Evolutionary conservation across 192 early-diverging fungal species (phyloP), one percentile per base, ranked within the genome.

Genomic region (Podila epigama): DNA sequence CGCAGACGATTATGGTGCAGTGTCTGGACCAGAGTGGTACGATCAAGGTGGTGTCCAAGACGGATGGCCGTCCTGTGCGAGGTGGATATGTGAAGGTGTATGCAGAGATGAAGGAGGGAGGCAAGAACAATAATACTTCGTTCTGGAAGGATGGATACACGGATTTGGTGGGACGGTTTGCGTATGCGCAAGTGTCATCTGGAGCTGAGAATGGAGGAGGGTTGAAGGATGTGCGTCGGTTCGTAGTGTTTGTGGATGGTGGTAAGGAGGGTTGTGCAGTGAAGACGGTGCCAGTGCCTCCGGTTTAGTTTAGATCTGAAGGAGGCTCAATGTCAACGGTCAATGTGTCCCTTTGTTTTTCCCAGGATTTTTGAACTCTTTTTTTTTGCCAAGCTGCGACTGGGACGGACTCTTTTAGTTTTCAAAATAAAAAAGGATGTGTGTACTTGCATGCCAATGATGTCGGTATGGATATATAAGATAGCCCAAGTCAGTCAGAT

Each of bases 61-160:
- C 53, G 20, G 57, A 60, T 36, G 75, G 77, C 41, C 60, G 61
- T 28, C 78, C 83, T 6, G 57, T 82, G 29, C 65, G 79, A 9
- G 85, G 82, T 15, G 73, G 66, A 5, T 86, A 86, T 68, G 79
- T 86, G 28, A 86, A 86, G 61, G 81, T 84, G 3, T 86, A 84
- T 70, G 82, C 75, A 10, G 63, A 77, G 57, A 52, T 79, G 68
- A 79, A 79, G 58, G 22, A 32, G 18, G 62, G 63, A 10, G 48
- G 41, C 50, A 61, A 61, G 16, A 41, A 27, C 22, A n/a, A n/a
- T n/a, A n/a, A n/a, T n/a, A 56, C 73, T 0, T 28, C 66, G 7
- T 86, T 86, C 75, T 86, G 85, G 85, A 83, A 82, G 39, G 85
- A 86, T 37, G 85, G 85, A 16, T 83, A 86, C 36, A 86, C 85